Evolutionary conservation across 305 asterid genomes (phyloP).

Genomic region (Fraxinus xanthoxyloides): DNA sequence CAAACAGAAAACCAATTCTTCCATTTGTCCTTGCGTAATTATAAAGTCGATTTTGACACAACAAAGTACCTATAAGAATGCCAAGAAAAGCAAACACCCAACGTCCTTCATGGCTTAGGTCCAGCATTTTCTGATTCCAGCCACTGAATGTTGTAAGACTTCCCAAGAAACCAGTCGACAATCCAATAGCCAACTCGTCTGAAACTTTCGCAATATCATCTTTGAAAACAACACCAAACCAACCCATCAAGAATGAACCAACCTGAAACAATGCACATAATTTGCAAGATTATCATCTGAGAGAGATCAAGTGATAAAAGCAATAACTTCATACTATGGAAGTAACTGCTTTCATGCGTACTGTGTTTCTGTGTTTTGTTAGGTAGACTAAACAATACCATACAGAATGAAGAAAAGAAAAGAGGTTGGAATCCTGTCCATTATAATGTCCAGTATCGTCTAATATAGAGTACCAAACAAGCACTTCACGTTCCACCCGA

Average conservation of each 20-base stretch:
- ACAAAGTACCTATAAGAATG: constrained; percentile 47
- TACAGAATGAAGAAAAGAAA: not conserved
- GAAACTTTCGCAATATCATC: constrained; percentile 60
- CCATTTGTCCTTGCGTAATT: not conserved
- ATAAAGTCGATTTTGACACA: not conserved
- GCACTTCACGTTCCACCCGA: not conserved
- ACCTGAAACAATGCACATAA: constrained; percentile 39
- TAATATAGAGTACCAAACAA: not conserved
- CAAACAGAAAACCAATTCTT: not conserved
- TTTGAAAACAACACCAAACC: constrained; percentile 88
- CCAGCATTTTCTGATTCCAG: constrained; percentile 91
- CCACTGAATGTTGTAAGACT: constrained; percentile 96
- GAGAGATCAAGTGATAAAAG: not conserved
- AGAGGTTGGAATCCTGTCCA: not conserved
- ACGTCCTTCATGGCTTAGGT: constrained; percentile 61
- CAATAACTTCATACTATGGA: not conserved
- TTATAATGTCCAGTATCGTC: not conserved
- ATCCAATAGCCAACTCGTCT: constrained; percentile 66
- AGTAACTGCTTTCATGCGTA: not conserved
- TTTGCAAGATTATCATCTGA: not conserved
- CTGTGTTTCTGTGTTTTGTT: not conserved
- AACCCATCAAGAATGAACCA: constrained; percentile 37
- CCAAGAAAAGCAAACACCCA: constrained; percentile 80
- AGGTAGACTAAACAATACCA: not conserved
- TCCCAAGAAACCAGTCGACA: constrained; percentile 83